These are phyloP conservation scores for Raddia distichophylla DNA, from an alignment of 176 grass and related monocot genomes.

Conservation along the genomic window DNA sequence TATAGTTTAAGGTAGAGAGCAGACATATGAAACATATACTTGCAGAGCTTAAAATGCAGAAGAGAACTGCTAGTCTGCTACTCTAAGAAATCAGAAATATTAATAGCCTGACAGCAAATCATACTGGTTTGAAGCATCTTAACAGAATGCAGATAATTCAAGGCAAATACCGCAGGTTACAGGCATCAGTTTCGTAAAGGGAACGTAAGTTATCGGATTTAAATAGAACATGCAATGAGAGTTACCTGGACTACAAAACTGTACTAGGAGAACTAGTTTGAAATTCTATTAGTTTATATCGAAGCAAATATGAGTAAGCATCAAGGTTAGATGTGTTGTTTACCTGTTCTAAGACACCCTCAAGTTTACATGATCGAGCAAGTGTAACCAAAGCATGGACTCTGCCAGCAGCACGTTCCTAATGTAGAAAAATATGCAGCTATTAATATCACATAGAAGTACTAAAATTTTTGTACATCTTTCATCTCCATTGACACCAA, in stretches of 20 bases:
- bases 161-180: conserved; percentile 14
- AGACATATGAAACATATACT: conserved; percentile 13
- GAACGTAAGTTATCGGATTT: background rate
- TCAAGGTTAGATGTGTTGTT: conserved; percentile 5
- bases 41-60: conserved; percentile 18
- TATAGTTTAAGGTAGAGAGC: conserved; percentile 28
- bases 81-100: conserved; percentile 19
- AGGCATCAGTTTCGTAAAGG: conserved; percentile 22
- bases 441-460: too few relatives aligned
- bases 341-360: conserved; percentile 97
- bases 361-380: conserved; percentile 92
- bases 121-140: conserved; percentile 23
- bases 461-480: too few relatives aligned
- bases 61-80: conserved; percentile 29
- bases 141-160: conserved; percentile 22
- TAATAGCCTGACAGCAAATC: conserved; percentile 17
- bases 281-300: conserved; percentile 9
- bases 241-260: background rate
- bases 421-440: conserved; percentile 38
- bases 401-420: conserved; percentile 98
- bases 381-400: conserved; percentile 94
- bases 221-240: conserved; percentile 27
- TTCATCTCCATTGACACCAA: too few relatives aligned
- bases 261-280: conserved; percentile 23
- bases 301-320: conserved; percentile 21